Base-by-base conservation (phyloP, 2,329 filamentous ascomycete genomes). In the Nemania diffusa region DNA sequence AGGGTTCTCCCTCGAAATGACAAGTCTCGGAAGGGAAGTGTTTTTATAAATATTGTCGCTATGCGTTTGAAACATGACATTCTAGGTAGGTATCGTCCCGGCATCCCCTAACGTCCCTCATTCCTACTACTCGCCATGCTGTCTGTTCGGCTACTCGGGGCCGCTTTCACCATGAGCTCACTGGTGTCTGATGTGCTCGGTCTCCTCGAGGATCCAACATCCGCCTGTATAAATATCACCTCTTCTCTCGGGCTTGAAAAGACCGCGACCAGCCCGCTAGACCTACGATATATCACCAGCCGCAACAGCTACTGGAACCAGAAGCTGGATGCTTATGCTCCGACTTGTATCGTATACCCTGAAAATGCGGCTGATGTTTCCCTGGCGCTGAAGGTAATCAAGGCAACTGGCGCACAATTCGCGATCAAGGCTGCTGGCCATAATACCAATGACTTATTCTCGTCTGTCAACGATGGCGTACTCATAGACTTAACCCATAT, bases 401-500 rank as follows among this genome's bases (percentile, higher is more conserved):
- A 44, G 44, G 55, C 27, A 26, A 44, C 17, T 6, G 60, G 56
- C 22, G 60, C 65, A 4, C 55, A 26, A 8, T 67, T 67, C 40
- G 65, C 65, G 3, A 64, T 67, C 56, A 68, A 68, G 51, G 32
- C 56, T 5, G 32, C 32, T 24, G 65, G 65, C 5, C 65, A 68
- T 15, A 68, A 68, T 15, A 68, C 65, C 6, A 68, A 68, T 15
- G 61, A 65, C 17, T 3, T 60, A 0, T 68, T 68, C 37, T 60
- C 65, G 8, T 60, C 61, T 24, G 65, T 68, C 11, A 52, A 68
- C 0, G 52, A 58, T 32, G 65, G 65, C 24, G 62, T 65, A 20
- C 61, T 68, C 22, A 64, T 68, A 22, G 65, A 68, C 37, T 50
- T 68, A 51, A 62, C 32, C 13, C 40, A 65, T 3, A 68, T 68